phyloP scores from a whole-genome alignment of 2,329 filamentous ascomycete species.

The Aspergillus persii region DNA sequence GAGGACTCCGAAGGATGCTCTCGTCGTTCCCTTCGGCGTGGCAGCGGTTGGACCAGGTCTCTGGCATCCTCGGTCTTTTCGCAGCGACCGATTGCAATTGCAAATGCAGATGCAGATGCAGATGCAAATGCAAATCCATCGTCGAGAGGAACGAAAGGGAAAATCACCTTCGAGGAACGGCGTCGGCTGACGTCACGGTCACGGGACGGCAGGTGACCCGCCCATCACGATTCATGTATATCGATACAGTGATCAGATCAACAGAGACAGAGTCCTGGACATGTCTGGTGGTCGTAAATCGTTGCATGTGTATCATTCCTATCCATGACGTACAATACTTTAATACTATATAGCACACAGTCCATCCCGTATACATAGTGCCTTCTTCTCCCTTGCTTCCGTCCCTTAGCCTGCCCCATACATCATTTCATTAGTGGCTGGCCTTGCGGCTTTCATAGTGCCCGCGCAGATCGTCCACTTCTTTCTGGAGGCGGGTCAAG shows the following conservation, averaged over 20 bases:
- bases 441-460: conserved; percentile 37
- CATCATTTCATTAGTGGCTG: conserved; percentile 19
- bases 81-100: too few relatives aligned
- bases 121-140: too few relatives aligned
- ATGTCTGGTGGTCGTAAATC: neutral
- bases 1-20: neutral
- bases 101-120: too few relatives aligned
- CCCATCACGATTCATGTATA: too few relatives aligned
- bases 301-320: conserved; percentile 2
- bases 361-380: neutral
- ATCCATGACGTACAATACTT: conserved; percentile 5
- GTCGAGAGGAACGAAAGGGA: neutral
- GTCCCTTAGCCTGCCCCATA: neutral
- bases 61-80: too few relatives aligned
- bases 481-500: conserved; percentile 67
- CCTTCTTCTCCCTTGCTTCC: conserved; percentile 6
- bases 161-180: neutral
- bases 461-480: conserved; percentile 63
- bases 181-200: neutral
- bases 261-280: too few relatives aligned
- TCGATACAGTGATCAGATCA: neutral
- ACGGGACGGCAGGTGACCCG: neutral
- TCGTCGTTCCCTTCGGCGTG: neutral
- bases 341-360: conserved; percentile 8
- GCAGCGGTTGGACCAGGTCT: too few relatives aligned